Evolutionary conservation across 2,329 filamentous ascomycete species (phyloP).

Genomic region (Diplodia corticola): DNA sequence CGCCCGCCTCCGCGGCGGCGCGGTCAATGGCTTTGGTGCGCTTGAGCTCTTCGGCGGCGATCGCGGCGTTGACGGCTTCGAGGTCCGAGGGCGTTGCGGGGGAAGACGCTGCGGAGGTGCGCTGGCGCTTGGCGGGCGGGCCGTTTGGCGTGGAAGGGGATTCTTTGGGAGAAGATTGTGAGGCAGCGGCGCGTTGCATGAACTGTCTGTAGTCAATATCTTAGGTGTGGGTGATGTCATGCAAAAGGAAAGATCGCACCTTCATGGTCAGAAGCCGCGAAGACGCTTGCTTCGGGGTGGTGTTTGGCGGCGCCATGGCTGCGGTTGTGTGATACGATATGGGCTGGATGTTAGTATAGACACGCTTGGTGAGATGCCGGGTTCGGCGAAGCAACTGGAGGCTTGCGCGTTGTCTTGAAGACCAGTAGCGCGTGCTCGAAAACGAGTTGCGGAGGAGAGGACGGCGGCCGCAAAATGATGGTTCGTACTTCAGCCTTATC

Average conservation of each 20-base stretch:
- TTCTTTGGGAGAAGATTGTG: slow-evolving; percentile 48
- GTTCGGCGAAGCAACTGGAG: not conserved
- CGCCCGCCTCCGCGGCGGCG: slow-evolving; percentile 63
- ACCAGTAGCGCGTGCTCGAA: not conserved
- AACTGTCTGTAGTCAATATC: slow-evolving; percentile 25
- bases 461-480: slow-evolving; percentile 1
- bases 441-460: slow-evolving; percentile 2
- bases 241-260: slow-evolving; percentile 37
- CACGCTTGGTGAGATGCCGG: not conserved
- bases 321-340: not conserved
- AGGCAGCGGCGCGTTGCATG: slow-evolving; percentile 83
- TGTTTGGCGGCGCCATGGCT: slow-evolving; percentile 17
- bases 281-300: slow-evolving; percentile 50
- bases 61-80: slow-evolving; percentile 61
- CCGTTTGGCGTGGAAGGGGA: slow-evolving; percentile 53
- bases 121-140: slow-evolving; percentile 65
- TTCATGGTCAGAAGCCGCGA: slow-evolving; percentile 91
- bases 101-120: slow-evolving; percentile 43
- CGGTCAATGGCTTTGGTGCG: slow-evolving; percentile 59
- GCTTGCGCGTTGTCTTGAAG: not conserved
- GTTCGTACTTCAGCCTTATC: not conserved
- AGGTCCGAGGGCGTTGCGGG: slow-evolving; percentile 52
- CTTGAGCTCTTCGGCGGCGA: slow-evolving; percentile 67
- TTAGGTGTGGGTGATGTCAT: not conserved
- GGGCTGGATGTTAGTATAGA: not conserved